phyloP scores from a whole-genome alignment of 192 early-diverging fungal species.

The Backusella luteola region DNA sequence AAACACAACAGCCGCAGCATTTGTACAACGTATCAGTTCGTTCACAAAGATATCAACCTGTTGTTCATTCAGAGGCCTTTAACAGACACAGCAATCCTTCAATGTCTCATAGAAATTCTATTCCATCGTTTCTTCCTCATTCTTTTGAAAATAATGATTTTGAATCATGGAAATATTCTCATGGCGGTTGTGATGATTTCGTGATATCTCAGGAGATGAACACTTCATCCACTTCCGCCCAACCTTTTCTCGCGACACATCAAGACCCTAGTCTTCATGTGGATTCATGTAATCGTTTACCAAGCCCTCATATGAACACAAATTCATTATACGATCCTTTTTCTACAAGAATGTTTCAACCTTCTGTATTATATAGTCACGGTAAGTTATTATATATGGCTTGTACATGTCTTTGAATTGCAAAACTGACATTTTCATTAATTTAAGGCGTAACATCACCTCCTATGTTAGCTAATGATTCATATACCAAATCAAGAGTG shows the following conservation, averaged over 20 bases:
- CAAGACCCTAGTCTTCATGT: background rate
- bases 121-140: background rate
- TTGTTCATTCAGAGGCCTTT: background rate
- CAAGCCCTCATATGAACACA: constrained; percentile 9
- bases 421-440: background rate
- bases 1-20: background rate
- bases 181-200: background rate
- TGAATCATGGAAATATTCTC: background rate
- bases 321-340: constrained; percentile 8
- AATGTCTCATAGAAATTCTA: background rate
- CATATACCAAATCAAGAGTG: background rate
- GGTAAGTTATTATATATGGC: background rate
- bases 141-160: background rate
- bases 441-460: background rate
- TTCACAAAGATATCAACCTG: background rate
- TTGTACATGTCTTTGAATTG: background rate
- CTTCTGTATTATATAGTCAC: constrained; percentile 8
- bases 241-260: background rate
- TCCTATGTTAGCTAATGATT: background rate
- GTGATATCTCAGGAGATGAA: constrained; percentile 6
- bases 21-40: background rate
- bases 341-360: background rate
- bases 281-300: background rate
- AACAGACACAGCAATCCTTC: background rate
- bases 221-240: background rate